Base-by-base conservation (phyloP, 202 grass and related monocot species). In the Zizania palustris region DNA sequence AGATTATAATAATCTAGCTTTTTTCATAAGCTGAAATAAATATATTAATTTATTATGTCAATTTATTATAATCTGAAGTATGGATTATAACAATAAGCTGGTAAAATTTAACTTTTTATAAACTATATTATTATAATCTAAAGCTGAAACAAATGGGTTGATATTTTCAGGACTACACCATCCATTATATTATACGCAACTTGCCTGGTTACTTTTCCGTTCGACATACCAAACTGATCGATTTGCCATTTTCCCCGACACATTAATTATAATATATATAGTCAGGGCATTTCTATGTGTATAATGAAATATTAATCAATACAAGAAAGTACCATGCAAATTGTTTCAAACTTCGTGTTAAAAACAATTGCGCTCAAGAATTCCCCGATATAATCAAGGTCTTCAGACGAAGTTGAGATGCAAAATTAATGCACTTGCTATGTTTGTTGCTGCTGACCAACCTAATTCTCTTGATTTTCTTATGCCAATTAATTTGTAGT, bases 361-460 rank as follows among this genome's bases (percentile, higher is more conserved):
- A 75, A 53, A 58, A 40, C 45, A 71, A 79, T 2, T 28, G 2
- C 2, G 59, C 42, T 48, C 3, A 51, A 70, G 11, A 60, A 9
- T n/a, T 58, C 5, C 65, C 65, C 11, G 55, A 16, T 69, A 69
- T 69, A 48, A 77, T 58, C 59, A 16, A 18, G 38, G 80, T 83
- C 75, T 45, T 87, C 1, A n/a, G 7, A 49, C 40, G 16, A 79
- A 84, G 63, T 83, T 84, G 45, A 88, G 75, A 84, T 83, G 76
- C 9, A 84, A 75, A 16, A 70, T 28, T 28, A 28, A 28, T 48
- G 14, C 19, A 16, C 28, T 67, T 43, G 67, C 5, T 59, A 46
- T 55, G 56, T 63, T 6, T 42, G 50, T 63, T 57, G 7, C 12
- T 39, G 53, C 55, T 63, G 45, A 63, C 63, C 46, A 40, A 71